Percentiles rank a stretch among this genome's conserved stretches.
phyloP scores from a whole-genome alignment of 805 yeast species.

The Cyberlindnera meyerae region DNA sequence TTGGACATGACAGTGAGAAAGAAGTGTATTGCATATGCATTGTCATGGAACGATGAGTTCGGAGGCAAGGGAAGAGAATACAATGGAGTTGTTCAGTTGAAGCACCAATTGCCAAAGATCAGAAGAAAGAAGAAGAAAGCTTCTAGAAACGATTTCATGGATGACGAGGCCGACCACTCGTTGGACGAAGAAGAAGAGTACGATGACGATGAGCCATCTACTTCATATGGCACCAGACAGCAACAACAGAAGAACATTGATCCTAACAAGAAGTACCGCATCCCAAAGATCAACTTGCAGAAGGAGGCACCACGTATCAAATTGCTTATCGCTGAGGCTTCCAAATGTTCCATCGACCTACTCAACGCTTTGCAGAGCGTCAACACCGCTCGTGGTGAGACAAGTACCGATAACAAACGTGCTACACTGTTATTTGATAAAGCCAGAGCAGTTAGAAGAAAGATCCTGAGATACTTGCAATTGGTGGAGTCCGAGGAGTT shows the following conservation, averaged over 20 bases:
- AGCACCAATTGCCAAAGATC: conserved; percentile 37
- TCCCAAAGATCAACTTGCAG: conserved; percentile 63
- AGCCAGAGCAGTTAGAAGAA: conserved; percentile 71
- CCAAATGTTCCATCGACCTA: conserved; percentile 67
- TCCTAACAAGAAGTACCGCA: conserved; percentile 46
- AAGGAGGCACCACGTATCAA: conserved; percentile 73
- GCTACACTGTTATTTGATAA: conserved; percentile 66
- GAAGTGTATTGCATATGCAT: conserved; percentile 45
- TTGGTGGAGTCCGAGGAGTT: conserved; percentile 79
- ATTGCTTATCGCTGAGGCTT: conserved; percentile 65
- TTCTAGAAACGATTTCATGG: conserved; percentile 36
- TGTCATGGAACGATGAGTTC: conserved; percentile 65
- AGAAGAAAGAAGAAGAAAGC: conserved; percentile 21
- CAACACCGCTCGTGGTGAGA: conserved; percentile 39
- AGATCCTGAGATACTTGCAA: conserved; percentile 77
- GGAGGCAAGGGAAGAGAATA: conserved; percentile 39
- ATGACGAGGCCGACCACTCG: conserved; percentile 44
- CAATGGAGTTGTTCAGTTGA: conserved; percentile 43
- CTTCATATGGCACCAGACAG: conserved; percentile 4
- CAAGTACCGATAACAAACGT: conserved; percentile 59
- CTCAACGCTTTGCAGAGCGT: conserved; percentile 47
- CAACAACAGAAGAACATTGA: conserved; percentile 19
- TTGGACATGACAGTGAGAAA: conserved; percentile 46
- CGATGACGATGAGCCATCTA: conserved; percentile 26
- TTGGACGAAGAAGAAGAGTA: conserved; percentile 30